phyloP scores from a whole-genome alignment of 768 basidiomycete genomes.

The Gyrodon lividus region DNA sequence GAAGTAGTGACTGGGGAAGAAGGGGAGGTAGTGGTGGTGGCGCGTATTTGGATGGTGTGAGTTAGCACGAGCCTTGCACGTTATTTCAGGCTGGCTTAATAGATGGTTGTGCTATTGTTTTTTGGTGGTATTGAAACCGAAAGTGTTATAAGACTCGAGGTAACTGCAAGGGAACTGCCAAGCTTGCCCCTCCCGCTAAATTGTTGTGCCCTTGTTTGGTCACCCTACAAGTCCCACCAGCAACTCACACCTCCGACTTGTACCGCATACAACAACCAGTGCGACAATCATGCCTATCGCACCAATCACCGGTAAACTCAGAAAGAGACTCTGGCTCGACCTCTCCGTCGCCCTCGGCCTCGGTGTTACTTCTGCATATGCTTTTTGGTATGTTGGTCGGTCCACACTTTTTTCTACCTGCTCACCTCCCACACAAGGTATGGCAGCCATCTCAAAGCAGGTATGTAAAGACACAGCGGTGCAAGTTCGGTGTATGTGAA shows the following conservation, averaged over 20 bases:
- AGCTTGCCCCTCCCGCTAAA: constrained; percentile 18
- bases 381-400: constrained; percentile 68
- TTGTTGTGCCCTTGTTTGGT: constrained; percentile 36
- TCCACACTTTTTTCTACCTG: constrained; percentile 12
- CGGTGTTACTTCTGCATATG: constrained; percentile 70
- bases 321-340: constrained; percentile 90
- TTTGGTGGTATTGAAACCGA: background rate
- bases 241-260: constrained; percentile 22
- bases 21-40: constrained; percentile 25
- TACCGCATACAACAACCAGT: constrained; percentile 26
- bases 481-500: background rate
- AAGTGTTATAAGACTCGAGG: constrained; percentile 13
- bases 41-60: constrained; percentile 11
- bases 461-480: constrained; percentile 44
- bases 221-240: constrained; percentile 6
- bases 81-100: background rate
- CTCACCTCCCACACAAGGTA: constrained; percentile 57
- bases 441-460: constrained; percentile 69
- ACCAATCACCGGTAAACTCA: constrained; percentile 91
- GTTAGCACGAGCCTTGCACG: background rate
- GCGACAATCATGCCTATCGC: constrained; percentile 73
- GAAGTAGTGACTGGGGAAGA: constrained; percentile 17
- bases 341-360: constrained; percentile 72
- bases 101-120: background rate
- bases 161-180: constrained; percentile 9